Base-by-base conservation (phyloP, 2,329 filamentous ascomycete species). In the Ophiocordyceps camponoti-floridani region DNA sequence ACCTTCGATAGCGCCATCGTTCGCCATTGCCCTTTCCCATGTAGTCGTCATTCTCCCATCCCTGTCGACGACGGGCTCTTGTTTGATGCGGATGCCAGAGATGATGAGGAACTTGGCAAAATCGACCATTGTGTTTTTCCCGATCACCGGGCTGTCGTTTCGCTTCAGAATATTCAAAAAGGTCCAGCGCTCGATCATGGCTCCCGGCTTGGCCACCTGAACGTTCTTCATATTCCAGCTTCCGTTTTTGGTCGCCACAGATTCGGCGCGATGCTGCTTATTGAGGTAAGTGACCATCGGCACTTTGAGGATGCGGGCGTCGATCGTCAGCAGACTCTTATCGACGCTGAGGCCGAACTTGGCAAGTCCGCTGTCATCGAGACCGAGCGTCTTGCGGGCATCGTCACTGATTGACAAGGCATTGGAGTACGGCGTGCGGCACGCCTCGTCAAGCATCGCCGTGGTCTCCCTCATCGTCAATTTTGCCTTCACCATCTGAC, bases 391-490 rank as follows among this genome's bases (percentile, higher is more conserved):
- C 16, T 63, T 49, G 23, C 76, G 69, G 2, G 75, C 81, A 9
- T 69, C 67, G 0, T 58, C 68, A 2, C 71, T 67, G 52, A 91
- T 81, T 0, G 79, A 82, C 1, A 67, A 55, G 0, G 79, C 82
- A 50, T 89, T 93, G 6, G 70, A 63, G 1, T 68, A 68, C 0
- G 84, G 84, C 0, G 63, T 63, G 4, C 81, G 72, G 46, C 81
- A 84, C 1, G 85, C 81, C 55, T 85, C 84, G 0, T 62, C 62
- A 41, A 89, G 76, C 84, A 91, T 88, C 1, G 63, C 54, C 0
- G 70, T 66, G 0, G 81, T 83, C 54, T 89, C 81, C 0, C 66
- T 58, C 0, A 69, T 64, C 1, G 58, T 68, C 14, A 88, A 65
- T 52, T 78, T 77, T 4, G 70, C 62, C 37, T 72, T 74, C 19